Conservation (phyloP, 78 protist species). For the Fonticula alba region DNA sequence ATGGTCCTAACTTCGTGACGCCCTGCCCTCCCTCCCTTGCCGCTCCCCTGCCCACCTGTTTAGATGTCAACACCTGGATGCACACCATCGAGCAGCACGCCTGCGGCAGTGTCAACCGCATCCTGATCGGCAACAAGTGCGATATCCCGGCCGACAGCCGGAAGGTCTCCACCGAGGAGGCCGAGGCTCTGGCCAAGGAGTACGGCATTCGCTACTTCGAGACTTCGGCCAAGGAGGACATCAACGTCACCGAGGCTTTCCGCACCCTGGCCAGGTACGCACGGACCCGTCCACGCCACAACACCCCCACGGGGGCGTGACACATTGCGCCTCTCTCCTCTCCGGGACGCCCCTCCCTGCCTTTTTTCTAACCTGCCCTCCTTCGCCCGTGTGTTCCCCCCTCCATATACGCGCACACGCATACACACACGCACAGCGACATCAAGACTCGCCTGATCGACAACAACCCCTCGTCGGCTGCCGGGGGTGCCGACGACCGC, state of each 20-base stretch:
- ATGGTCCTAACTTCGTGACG: no score
- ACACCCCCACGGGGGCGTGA: no score
- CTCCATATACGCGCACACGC: background rate
- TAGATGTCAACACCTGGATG: slow-evolving; percentile 81
- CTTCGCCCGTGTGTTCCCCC: no score
- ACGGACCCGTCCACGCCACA: no score
- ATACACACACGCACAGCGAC: background rate
- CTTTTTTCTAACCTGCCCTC: no score
- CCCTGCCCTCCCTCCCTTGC: no score
- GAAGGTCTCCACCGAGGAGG: background rate
- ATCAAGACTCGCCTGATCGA: background rate
- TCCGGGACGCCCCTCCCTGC: no score
- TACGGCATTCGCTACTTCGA: slow-evolving; percentile 26
- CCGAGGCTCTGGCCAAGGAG: slow-evolving; percentile 38
- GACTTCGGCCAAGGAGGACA: slow-evolving; percentile 15
- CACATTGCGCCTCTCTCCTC: no score
- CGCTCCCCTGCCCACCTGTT: no score
- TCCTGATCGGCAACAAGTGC: slow-evolving; percentile 88
- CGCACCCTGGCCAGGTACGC: background rate
- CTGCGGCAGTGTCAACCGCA: slow-evolving; percentile 73
- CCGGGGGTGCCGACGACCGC: no score
- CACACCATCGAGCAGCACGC: slow-evolving; percentile 81
- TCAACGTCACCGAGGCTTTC: slow-evolving; percentile 45
- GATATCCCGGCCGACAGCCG: slow-evolving; percentile 70
- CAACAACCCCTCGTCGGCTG: no score